phyloP scores from a whole-genome alignment of 306 rosid species.

The Acacia melanoxylon region DNA sequence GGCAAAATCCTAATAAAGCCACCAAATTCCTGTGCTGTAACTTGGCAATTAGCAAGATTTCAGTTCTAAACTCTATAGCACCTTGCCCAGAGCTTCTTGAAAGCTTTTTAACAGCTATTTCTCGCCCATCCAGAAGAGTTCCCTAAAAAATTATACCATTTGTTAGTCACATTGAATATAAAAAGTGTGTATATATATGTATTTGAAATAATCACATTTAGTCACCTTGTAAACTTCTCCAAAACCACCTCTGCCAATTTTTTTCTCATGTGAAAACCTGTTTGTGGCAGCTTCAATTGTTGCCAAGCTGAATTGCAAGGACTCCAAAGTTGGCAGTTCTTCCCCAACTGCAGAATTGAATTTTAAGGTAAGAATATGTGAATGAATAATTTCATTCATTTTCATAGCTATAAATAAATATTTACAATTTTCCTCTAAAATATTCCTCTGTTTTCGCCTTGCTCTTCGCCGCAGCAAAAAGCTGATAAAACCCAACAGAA shows the following conservation, averaged over 20 bases:
- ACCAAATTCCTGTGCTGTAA: slow-evolving; percentile 68
- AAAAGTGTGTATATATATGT: too few species aligned
- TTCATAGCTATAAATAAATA: not conserved
- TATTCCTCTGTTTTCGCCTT: slow-evolving; percentile 7
- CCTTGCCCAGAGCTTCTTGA: slow-evolving; percentile 55
- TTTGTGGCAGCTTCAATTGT: slow-evolving; percentile 51
- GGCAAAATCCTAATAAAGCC: slow-evolving; percentile 54
- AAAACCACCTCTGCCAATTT: slow-evolving; percentile 58
- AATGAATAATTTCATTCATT: not conserved
- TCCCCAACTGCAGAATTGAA: slow-evolving; percentile 24
- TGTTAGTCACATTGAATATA: not conserved
- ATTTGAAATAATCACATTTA: not conserved
- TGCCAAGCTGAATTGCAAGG: slow-evolving; percentile 37
- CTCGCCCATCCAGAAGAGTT: slow-evolving; percentile 39
- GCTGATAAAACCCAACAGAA: slow-evolving; percentile 8
- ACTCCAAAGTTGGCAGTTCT: slow-evolving; percentile 35
- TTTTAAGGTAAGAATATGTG: not conserved
- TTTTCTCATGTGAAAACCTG: slow-evolving; percentile 43
- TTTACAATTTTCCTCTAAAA: slow-evolving; percentile 26
- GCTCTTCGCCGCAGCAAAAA: slow-evolving; percentile 13
- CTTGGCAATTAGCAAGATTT: slow-evolving; percentile 48
- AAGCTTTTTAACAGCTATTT: slow-evolving; percentile 55
- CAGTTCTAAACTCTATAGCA: slow-evolving; percentile 53
- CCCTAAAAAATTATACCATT: slow-evolving; percentile 39
- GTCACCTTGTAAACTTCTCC: slow-evolving; percentile 58